A percentile compares a stretch with the other conserved stretches of the same genome.
These are phyloP conservation scores for Psidium guajava DNA, from an alignment of 345 rosid genomes.

Conservation along the genomic window DNA sequence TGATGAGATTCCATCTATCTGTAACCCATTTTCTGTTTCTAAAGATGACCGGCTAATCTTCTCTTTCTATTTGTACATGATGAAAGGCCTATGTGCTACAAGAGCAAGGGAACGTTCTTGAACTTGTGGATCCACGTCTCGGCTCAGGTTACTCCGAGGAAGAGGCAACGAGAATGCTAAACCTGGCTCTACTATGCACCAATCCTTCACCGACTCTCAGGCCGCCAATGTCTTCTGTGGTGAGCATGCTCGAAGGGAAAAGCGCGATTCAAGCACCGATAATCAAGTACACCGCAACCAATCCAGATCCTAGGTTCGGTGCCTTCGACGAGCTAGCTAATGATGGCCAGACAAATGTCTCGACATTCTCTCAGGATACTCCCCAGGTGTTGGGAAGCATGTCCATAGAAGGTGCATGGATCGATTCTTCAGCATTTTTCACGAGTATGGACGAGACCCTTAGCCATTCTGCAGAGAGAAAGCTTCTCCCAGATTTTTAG, in stretches of 20 bases:
- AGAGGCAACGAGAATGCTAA: constrained; percentile 62
- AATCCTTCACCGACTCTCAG: constrained; percentile 84
- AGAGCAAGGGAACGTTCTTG: constrained; percentile 87
- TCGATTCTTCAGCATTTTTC: constrained; percentile 35
- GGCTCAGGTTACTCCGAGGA: constrained; percentile 38
- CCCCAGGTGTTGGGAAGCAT: constrained; percentile 20
- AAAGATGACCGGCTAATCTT: background rate
- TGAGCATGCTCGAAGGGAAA: constrained; percentile 75
- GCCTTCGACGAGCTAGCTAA: constrained; percentile 65
- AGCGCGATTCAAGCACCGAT: constrained; percentile 55
- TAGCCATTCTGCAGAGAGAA: constrained; percentile 13
- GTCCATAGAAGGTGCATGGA: constrained; percentile 62
- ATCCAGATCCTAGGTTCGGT: constrained; percentile 56
- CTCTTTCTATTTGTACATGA: background rate
- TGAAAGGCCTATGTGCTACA: constrained; percentile 76
- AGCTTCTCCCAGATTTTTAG: constrained; percentile 15
- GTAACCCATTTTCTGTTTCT: background rate
- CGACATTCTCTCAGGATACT: constrained; percentile 29
- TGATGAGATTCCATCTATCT: too few species aligned
- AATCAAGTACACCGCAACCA: constrained; percentile 35
- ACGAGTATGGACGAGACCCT: constrained; percentile 19
- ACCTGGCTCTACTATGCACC: constrained; percentile 72
- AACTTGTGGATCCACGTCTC: constrained; percentile 68
- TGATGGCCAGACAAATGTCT: constrained; percentile 44
- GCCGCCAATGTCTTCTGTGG: constrained; percentile 82